phyloP scores from a whole-genome alignment of 2,329 filamentous ascomycete species.

The Hymenoscyphus fructigenus region DNA sequence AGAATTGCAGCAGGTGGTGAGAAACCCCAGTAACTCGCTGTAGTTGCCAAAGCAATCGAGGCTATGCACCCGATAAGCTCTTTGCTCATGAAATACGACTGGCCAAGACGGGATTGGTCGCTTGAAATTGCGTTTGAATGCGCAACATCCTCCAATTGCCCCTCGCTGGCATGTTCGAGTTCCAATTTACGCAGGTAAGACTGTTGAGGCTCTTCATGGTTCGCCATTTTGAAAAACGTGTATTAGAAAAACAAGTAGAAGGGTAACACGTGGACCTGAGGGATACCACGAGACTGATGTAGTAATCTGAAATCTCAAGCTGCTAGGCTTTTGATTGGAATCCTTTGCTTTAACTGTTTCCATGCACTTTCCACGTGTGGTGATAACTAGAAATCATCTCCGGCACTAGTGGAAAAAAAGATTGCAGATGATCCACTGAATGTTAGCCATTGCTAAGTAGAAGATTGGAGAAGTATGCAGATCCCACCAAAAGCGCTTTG shows the following conservation, averaged over 20 bases:
- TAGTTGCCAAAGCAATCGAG: background rate
- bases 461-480: background rate
- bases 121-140: background rate
- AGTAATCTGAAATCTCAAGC: background rate
- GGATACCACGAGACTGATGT: background rate
- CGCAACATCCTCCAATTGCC: background rate
- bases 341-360: background rate
- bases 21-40: constrained; percentile 1
- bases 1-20: constrained; percentile 1
- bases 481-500: background rate
- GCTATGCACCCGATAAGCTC: background rate
- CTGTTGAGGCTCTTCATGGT: background rate
- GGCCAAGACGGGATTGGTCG: background rate
- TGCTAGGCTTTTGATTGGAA: background rate
- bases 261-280: background rate
- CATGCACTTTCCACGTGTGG: background rate
- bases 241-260: background rate
- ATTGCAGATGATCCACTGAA: background rate
- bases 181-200: constrained; percentile 1
- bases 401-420: background rate
- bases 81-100: background rate
- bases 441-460: no score
- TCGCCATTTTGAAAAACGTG: constrained; percentile 1
- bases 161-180: constrained; percentile 2
- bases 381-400: background rate